Percentiles rank a stretch among this genome's conserved stretches.
Evolutionary conservation across 139 green algal species (phyloP).

Genomic region (Closterium sp.): DNA sequence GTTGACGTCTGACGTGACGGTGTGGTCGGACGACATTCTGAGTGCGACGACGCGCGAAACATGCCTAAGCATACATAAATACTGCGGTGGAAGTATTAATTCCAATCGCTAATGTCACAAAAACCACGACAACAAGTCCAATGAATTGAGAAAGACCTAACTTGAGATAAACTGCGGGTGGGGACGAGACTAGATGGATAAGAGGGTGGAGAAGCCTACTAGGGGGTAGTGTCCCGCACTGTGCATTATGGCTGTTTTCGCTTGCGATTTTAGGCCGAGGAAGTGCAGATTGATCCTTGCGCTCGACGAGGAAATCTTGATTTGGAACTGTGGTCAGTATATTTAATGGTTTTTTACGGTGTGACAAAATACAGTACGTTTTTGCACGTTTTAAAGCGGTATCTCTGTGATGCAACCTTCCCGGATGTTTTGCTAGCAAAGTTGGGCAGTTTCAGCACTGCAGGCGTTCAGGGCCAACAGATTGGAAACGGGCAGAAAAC

Average conservation of each 20-base stretch:
- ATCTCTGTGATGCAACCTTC: too few relatives aligned
- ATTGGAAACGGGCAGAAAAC: neutral
- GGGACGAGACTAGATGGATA: neutral
- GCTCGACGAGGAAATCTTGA: too few relatives aligned
- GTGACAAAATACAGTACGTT: too few relatives aligned
- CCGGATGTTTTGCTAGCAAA: too few relatives aligned
- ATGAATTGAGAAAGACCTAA: neutral
- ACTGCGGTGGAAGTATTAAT: neutral
- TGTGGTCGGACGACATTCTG: neutral
- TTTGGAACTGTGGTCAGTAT: too few relatives aligned
- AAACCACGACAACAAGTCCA: neutral
- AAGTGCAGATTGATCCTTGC: too few relatives aligned
- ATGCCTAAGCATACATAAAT: neutral
- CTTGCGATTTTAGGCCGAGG: too few relatives aligned
- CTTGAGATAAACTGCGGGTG: neutral
- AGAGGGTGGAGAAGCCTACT: too few relatives aligned
- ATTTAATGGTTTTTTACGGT: too few relatives aligned
- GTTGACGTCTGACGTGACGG: neutral
- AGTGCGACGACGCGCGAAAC: neutral
- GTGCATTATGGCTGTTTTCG: too few relatives aligned
- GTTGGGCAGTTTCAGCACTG: neutral
- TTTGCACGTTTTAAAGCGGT: too few relatives aligned
- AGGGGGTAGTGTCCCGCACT: too few relatives aligned
- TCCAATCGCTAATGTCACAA: neutral
- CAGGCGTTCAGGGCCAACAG: neutral